Evolutionary conservation across 805 yeast genomes (phyloP), one percentile per base, ranked within the genome.

Genomic region (Torulaspora maleeae): DNA sequence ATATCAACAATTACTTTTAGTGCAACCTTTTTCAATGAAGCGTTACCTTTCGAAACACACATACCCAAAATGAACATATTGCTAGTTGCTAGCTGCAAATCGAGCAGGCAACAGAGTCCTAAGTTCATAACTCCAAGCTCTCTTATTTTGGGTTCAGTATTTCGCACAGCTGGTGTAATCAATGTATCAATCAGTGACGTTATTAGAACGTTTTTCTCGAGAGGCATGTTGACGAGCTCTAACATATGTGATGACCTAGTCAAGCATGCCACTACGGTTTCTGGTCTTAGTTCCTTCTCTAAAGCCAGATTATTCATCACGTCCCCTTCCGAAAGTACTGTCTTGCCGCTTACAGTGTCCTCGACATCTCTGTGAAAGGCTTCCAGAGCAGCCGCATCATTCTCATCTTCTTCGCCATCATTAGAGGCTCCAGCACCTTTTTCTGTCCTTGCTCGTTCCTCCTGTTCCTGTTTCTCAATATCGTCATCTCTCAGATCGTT

Each of bases 401-500:
- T 55, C 1, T 53, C 58, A n/a, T 53, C 51, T 8, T 50, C 54
- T 40, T 51, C 36, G 47, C 45, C 46, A 6, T 40, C 51, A 34
- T 51, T 52, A 9, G 27, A 24, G n/a, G 19, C 13, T 20, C 39
- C 27, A 43, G 48, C 39, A 39, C 41, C 39, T 44, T 42, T 19
- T 32, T 37, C 30, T 16, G 35, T 19, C 20, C 7, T 17, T 11
- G 24, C 20, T 16, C 22, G 10, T 43, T 59, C 61, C 42, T 48
- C 60, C 32, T 48, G 45, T 46, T 63, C 70, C 41, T 69, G 74
- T 27, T 56, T 64, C 38, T 70, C 76, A 34, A 68, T 61, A 25
- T 73, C 76, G 7, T 80, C 74, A 62, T 89, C 96, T 60, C 87
- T 77, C 40, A 90, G 73, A 70, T 90, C 97, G 34, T 87, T 80